Base-by-base conservation (phyloP, 2,329 filamentous ascomycete species). In the Scedosporium apiospermum region DNA sequence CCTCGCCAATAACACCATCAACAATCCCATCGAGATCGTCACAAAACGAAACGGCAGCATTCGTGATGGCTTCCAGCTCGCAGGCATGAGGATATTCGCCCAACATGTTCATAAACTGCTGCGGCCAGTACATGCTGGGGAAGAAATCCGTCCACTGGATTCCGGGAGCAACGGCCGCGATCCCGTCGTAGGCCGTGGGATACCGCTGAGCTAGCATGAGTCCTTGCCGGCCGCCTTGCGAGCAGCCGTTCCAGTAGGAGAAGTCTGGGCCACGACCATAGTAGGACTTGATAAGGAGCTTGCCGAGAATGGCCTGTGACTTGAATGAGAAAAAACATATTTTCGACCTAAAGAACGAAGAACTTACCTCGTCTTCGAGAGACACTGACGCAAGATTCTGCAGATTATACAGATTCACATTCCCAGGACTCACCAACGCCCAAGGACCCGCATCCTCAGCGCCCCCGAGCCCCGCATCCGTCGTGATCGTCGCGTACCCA, bases 221-320 rank as follows among this genome's bases (percentile, higher is more conserved):
- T 6, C 82, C 83, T 68, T 86, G 82, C 1, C 83, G 73, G 2
- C 83, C 83, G 12, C 83, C 82, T 0, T 79, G 82, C 1, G 79
- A 82, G 66, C 82, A 84, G 14, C 82, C 82, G 7, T 74, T 71
- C 67, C 77, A 83, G 68, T 83, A 83, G 0, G 75, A 77, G 63
- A 77, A 79, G 0, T 73, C 69, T 1, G 74, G 71, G 1, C 34
- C 7, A 16, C 57, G 34, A 0, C 71, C 68, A 65, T 81, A 82
- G 65, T 75, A 81, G 0, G 69, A 67, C 10, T 75, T 65, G 1
- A 73, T 72, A 3, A 81, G 67, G 3, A 72, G 58, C 63, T 82
- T 82, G 0, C 75, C 76, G 6, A 77, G 62, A 0, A 76, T 75
- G 0, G 78, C 73, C 60, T 68, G 34, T 53, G 21, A 6, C 21